Evolutionary conservation across 345 rosid species (phyloP).

Genomic region (Gossypium arboreum): DNA sequence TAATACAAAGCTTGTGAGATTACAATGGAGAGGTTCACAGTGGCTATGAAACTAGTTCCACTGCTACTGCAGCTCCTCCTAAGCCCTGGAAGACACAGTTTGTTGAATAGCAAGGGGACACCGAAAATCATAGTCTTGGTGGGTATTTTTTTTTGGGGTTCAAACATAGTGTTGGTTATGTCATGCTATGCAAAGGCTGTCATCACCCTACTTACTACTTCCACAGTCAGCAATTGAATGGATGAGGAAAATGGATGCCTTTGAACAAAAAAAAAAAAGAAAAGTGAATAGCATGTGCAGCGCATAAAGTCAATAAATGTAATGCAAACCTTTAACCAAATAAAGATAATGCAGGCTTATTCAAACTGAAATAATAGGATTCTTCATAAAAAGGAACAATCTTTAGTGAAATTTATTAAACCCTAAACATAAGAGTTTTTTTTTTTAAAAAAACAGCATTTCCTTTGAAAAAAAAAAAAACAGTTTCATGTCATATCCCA

Average conservation of each 20-base stretch:
- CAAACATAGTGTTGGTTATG: neutral
- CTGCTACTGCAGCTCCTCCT: too few species aligned
- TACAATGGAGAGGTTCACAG: too few species aligned
- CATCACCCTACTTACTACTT: neutral
- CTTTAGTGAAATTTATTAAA: too few species aligned
- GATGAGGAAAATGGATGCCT: neutral
- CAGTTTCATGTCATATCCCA: too few species aligned
- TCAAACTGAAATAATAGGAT: neutral
- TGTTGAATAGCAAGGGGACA: neutral
- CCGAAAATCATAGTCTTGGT: neutral
- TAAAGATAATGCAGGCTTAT: neutral
- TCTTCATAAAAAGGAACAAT: too few species aligned
- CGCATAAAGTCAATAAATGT: neutral
- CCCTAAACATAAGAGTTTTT: too few species aligned
- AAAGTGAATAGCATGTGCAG: neutral
- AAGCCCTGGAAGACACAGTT: too few species aligned
- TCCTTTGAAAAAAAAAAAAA: too few species aligned
- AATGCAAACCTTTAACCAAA: neutral
- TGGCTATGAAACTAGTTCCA: too few species aligned
- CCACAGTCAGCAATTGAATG: neutral
- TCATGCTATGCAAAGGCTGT: neutral
- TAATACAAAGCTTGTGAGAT: too few species aligned
- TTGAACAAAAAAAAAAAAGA: neutral
- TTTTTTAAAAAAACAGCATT: too few species aligned
- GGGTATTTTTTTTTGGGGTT: too few species aligned